Percentiles rank a stretch among this genome's conserved stretches.
phyloP scores from a whole-genome alignment of 768 basidiomycete species.

The Cyclocybe aegerita region DNA sequence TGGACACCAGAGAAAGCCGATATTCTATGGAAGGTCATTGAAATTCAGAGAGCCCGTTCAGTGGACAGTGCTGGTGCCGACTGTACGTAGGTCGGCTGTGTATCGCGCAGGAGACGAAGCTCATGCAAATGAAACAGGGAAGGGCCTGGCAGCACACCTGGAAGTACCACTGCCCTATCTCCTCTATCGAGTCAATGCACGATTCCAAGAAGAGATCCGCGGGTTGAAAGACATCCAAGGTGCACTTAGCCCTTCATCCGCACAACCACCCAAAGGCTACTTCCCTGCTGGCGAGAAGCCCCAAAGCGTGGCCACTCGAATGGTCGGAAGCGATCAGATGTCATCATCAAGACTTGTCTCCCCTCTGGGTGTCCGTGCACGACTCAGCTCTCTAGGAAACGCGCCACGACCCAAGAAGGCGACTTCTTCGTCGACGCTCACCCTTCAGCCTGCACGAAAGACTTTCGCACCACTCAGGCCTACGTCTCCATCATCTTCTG shows the following conservation, averaged over 20 bases:
- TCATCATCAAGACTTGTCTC: slow-evolving; percentile 48
- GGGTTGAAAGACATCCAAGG: slow-evolving; percentile 73
- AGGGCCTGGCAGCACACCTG: slow-evolving; percentile 76
- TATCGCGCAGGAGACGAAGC: not conserved
- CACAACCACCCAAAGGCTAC: slow-evolving; percentile 30
- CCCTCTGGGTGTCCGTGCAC: slow-evolving; percentile 66
- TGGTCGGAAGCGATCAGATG: slow-evolving; percentile 32
- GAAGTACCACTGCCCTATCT: slow-evolving; percentile 83
- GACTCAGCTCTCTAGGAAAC: slow-evolving; percentile 66
- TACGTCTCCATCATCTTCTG: slow-evolving; percentile 52
- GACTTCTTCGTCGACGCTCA: slow-evolving; percentile 69
- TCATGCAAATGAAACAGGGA: slow-evolving; percentile 52
- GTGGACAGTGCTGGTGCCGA: slow-evolving; percentile 75
- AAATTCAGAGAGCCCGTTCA: slow-evolving; percentile 56
- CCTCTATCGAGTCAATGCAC: slow-evolving; percentile 78
- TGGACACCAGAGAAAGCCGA: slow-evolving; percentile 86
- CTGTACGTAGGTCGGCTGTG: slow-evolving; percentile 49
- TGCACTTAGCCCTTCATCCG: slow-evolving; percentile 48
- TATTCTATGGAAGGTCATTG: slow-evolving; percentile 85
- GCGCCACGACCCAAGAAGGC: slow-evolving; percentile 53
- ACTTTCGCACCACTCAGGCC: slow-evolving; percentile 37
- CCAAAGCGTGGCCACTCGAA: slow-evolving; percentile 27
- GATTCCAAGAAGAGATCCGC: slow-evolving; percentile 84
- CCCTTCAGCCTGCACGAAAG: slow-evolving; percentile 54
- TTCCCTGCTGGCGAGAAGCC: slow-evolving; percentile 29